Base-by-base conservation (phyloP, 306 rosid genomes). In the Astragalus membranaceus region DNA sequence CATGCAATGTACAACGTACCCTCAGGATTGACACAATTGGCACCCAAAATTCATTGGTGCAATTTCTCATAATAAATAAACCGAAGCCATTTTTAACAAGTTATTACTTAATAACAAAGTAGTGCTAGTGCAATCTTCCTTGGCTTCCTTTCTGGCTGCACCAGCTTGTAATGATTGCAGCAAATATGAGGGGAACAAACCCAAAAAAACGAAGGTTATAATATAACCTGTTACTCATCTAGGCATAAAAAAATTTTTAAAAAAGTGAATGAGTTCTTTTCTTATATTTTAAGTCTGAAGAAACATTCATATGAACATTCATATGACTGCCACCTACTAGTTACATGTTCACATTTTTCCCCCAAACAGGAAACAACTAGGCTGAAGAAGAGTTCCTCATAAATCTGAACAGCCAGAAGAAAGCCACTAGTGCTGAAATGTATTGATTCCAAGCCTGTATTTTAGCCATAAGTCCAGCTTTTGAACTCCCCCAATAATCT, bases 311-410 rank as follows among this genome's bases (percentile, higher is more conserved):
- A 29, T 26, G 58, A 69, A 63, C 44, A 72, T 20, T 75, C 56
- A 47, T 43, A 29, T 26, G 58, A 72, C 46, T 20, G 51, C 44
- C 65, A 67, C n/a, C 50, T 51, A 59, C 68, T 70, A 39, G 70
- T 63, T 46, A 67, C 49, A 72, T 11, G 69, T 66, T 65, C 23
- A 12, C 48, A 70, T 71, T 79, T 46, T 39, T n/a, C 61, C 39
- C 54, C 8, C 46, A 53, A 61, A 79, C 51, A 41, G 53, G 37
- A 60, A 67, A 75, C 42, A 67, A 7, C 1, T 10, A 73, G 43
- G 43, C 60, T 23, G 70, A 39, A 48, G 39, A 57, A 75, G 42
- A 47, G 57, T 10, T 35, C 57, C 53, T 64, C 66, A 64, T 17
- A 55, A 42, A 59, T 59, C 47, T 60, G 33, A 57, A 61, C 47